Evolutionary conservation across 1,139 yeast genomes (phyloP).

Genomic region (Hyphopichia wangnamkhiaoensis): DNA sequence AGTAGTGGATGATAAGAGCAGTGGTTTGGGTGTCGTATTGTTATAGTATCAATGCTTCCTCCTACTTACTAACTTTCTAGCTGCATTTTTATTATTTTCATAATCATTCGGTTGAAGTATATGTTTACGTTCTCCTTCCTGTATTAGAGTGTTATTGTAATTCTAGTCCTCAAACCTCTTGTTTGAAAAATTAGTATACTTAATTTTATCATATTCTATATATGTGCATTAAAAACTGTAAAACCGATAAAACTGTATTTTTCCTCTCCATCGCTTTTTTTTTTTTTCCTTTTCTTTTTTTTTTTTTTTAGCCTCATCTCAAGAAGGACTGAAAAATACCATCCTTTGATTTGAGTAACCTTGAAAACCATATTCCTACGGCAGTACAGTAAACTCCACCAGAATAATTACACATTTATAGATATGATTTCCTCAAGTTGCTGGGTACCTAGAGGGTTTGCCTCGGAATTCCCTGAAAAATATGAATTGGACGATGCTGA

Average conservation of each 20-base stretch:
- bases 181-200: no score
- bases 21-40: slow-evolving; percentile 90
- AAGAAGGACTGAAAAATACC: slow-evolving; percentile 1
- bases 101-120: no score
- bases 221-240: neutral
- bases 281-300: slow-evolving; percentile 2
- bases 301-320: slow-evolving; percentile 2
- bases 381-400: neutral
- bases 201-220: neutral
- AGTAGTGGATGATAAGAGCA: slow-evolving; percentile 52
- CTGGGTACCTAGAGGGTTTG: slow-evolving; percentile 97
- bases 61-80: no score
- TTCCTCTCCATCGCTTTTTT: neutral
- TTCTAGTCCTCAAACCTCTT: no score
- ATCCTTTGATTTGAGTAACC: neutral
- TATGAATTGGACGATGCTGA: slow-evolving; percentile 90
- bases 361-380: no score
- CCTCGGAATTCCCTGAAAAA: slow-evolving; percentile 88
- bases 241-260: neutral
- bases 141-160: no score
- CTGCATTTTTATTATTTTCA: no score
- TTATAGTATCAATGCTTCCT: no score
- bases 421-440: slow-evolving; percentile 85
- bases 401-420: neutral
- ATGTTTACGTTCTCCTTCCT: no score